These are phyloP conservation scores for Myriosclerotinia duriaeana DNA, from an alignment of 2,329 filamentous ascomycete species.

Conservation along the genomic window DNA sequence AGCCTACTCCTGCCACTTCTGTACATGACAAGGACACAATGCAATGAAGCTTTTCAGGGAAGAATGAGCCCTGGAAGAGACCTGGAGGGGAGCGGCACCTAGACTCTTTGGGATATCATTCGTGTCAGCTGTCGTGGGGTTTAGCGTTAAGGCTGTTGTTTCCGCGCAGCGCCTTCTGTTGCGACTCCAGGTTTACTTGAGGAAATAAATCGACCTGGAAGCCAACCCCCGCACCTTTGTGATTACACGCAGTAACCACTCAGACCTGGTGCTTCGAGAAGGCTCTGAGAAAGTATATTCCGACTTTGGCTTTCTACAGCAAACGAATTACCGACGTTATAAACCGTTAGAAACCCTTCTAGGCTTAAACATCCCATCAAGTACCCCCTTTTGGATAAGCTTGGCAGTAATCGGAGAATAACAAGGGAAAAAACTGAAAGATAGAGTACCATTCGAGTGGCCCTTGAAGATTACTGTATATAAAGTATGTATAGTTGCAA, in stretches of 20 bases:
- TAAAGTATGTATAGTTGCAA: background rate
- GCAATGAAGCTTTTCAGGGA: constrained; percentile 9
- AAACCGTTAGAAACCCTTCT: background rate
- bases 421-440: constrained; percentile 13
- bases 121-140: constrained; percentile 16
- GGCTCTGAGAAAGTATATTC: constrained; percentile 1
- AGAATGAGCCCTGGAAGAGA: constrained; percentile 2
- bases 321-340: background rate
- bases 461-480: constrained; percentile 16
- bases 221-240: background rate
- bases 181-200: constrained; percentile 12
- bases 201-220: constrained; percentile 21
- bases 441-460: constrained; percentile 6
- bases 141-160: constrained; percentile 19
- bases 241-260: constrained; percentile 19
- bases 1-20: background rate
- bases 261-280: constrained; percentile 11
- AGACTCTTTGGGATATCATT: constrained; percentile 2
- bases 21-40: background rate
- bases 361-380: constrained; percentile 10
- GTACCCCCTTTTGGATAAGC: background rate
- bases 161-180: constrained; percentile 18
- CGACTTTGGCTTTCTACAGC: constrained; percentile 17
- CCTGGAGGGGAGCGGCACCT: constrained; percentile 3
- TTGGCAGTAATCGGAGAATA: constrained; percentile 7